These are phyloP conservation scores for Fagus sylvatica DNA, from an alignment of 306 rosid genomes.

Conservation along the genomic window DNA sequence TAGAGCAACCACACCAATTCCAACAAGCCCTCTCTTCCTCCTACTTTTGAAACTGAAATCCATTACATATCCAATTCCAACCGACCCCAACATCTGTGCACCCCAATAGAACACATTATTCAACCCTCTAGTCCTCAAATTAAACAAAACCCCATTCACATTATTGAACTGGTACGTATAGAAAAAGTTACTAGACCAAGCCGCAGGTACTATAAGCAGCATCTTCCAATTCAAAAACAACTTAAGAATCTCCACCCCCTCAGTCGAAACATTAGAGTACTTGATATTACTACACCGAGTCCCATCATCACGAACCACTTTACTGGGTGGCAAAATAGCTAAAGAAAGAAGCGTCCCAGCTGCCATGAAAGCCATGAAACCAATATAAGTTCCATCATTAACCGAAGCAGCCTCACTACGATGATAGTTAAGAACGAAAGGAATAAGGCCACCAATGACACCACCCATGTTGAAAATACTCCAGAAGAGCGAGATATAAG, in stretches of 20 bases:
- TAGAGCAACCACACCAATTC: constrained; percentile 54
- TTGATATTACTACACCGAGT: constrained; percentile 54
- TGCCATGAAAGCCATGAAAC: constrained; percentile 80
- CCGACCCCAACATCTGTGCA: constrained; percentile 86
- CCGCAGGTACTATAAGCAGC: constrained; percentile 75
- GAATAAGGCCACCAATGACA: constrained; percentile 83
- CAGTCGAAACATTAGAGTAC: constrained; percentile 58
- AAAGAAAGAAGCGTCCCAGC: constrained; percentile 54
- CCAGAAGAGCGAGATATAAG: constrained; percentile 86
- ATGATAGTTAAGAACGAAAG: constrained; percentile 59
- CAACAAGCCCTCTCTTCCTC: constrained; percentile 67
- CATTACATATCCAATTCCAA: constrained; percentile 75
- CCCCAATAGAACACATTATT: constrained; percentile 93
- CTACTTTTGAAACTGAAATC: constrained; percentile 84
- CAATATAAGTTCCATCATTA: constrained; percentile 84
- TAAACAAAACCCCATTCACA: constrained; percentile 64
- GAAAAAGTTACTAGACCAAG: constrained; percentile 86
- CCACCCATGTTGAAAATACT: constrained; percentile 95
- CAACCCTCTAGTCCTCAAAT: constrained; percentile 85
- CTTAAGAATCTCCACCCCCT: constrained; percentile 50
- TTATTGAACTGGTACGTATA: constrained; percentile 86
- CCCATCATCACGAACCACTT: constrained; percentile 76
- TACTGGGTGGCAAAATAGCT: constrained; percentile 58
- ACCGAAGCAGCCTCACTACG: constrained; percentile 59
- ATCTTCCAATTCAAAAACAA: constrained; percentile 74